phyloP scores from a whole-genome alignment of 805 yeast genomes.

The Metschnikowia henanensis region DNA sequence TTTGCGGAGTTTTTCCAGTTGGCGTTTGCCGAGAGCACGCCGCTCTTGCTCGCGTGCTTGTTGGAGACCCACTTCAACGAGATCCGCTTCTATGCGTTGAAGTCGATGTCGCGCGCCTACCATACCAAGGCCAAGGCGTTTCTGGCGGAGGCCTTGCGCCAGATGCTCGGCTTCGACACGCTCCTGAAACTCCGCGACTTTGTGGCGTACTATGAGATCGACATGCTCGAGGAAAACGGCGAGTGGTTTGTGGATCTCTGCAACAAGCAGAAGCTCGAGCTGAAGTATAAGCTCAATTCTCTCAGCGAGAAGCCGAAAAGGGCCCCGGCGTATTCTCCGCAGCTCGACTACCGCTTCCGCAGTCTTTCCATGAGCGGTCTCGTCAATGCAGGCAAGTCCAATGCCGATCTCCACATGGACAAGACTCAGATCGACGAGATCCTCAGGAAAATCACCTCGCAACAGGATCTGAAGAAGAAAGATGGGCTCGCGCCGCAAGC shows the following conservation, averaged over 20 bases:
- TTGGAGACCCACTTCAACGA: constrained; percentile 81
- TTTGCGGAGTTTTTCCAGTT: constrained; percentile 63
- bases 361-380: constrained; percentile 25
- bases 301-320: constrained; percentile 38
- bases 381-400: constrained; percentile 36
- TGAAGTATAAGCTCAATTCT: constrained; percentile 39
- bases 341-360: constrained; percentile 28
- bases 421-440: background rate
- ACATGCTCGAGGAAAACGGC: constrained; percentile 31
- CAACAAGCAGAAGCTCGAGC: constrained; percentile 42
- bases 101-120: constrained; percentile 60
- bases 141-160: constrained; percentile 45
- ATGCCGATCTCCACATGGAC: constrained; percentile 23
- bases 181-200: constrained; percentile 52
- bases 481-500: background rate
- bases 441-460: background rate
- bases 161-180: constrained; percentile 68
- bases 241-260: constrained; percentile 37
- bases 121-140: constrained; percentile 74
- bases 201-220: constrained; percentile 64
- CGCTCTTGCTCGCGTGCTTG: constrained; percentile 70
- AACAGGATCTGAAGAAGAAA: background rate
- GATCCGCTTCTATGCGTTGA: constrained; percentile 70
- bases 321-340: constrained; percentile 35
- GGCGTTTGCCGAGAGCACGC: constrained; percentile 48